Percentiles rank a stretch among this genome's conserved stretches.
phyloP scores from a whole-genome alignment of 2,329 filamentous ascomycete species.

The Talaromyces piceae region DNA sequence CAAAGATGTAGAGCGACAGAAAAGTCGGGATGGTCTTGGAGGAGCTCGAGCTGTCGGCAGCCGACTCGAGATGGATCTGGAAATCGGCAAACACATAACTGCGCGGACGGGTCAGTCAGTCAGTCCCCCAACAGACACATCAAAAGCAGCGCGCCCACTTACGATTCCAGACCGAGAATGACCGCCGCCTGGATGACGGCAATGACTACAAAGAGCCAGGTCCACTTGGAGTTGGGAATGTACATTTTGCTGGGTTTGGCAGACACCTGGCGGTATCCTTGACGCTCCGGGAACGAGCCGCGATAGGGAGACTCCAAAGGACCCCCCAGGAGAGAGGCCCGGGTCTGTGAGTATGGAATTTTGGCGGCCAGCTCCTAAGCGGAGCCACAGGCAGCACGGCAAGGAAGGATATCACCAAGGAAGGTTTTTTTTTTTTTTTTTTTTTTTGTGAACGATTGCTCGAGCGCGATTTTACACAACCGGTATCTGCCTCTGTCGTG shows the following conservation, averaged over 20 bases:
- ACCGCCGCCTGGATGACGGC: constrained; percentile 70
- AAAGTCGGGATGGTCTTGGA: constrained; percentile 80
- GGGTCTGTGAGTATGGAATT: constrained; percentile 50
- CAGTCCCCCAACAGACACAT: not conserved
- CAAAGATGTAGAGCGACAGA: constrained; percentile 93
- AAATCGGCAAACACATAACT: constrained; percentile 90
- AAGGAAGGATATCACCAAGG: no score
- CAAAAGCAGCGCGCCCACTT: constrained; percentile 43
- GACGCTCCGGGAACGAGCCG: constrained; percentile 45
- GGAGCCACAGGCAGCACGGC: constrained; percentile 24
- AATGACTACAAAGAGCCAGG: constrained; percentile 72
- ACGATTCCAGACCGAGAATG: constrained; percentile 81
- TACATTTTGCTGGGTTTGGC: constrained; percentile 53
- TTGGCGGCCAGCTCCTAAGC: constrained; percentile 39
- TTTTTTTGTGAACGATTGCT: no score
- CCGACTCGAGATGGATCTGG: constrained; percentile 49
- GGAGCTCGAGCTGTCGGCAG: constrained; percentile 35
- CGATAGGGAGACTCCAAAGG: constrained; percentile 44
- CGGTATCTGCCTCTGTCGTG: no score
- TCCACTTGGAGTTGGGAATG: constrained; percentile 77
- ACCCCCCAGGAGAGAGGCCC: constrained; percentile 53
- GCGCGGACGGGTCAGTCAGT: constrained; percentile 1
- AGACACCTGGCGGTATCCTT: constrained; percentile 39
- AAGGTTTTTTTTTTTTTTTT: no score
- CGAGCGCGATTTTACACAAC: no score